Percentiles rank a stretch among this genome's conserved stretches.
These are phyloP conservation scores for Erodium chrysanthum DNA, from an alignment of 441 rosid genomes.

Conservation along the genomic window DNA sequence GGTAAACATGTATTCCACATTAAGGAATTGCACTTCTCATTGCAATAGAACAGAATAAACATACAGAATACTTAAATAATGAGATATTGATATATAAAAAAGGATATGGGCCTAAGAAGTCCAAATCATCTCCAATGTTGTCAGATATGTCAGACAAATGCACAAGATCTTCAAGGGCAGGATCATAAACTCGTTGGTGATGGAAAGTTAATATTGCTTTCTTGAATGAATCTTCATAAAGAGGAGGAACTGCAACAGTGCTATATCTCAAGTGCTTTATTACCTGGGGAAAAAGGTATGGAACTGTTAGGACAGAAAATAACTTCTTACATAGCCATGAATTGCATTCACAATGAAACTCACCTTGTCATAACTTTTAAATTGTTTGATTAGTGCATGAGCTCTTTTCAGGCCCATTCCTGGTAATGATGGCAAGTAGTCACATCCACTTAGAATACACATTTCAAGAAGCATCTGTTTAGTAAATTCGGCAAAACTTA, in stretches of 20 bases:
- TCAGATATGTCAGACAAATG: conserved; percentile 47
- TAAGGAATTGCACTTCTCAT: conserved; percentile 30
- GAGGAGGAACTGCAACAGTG: conserved; percentile 66
- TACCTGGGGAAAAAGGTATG: conserved; percentile 35
- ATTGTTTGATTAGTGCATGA: conserved; percentile 66
- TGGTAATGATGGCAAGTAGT: conserved; percentile 78
- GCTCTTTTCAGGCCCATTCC: conserved; percentile 97
- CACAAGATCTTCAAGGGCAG: conserved; percentile 38
- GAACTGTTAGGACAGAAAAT: neutral
- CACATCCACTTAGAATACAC: conserved; percentile 98
- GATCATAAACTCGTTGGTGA: conserved; percentile 88
- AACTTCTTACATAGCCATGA: conserved; percentile 2
- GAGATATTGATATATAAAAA: conserved; percentile 14
- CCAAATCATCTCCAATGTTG: conserved; percentile 39
- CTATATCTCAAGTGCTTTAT: conserved; percentile 79
- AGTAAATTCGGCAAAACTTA: conserved; percentile 63
- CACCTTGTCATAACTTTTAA: conserved; percentile 75
- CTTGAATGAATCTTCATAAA: conserved; percentile 74
- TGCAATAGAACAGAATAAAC: conserved; percentile 7
- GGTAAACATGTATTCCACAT: conserved; percentile 49
- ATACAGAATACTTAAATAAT: conserved; percentile 4
- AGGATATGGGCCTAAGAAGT: conserved; percentile 99
- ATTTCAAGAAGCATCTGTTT: conserved; percentile 83
- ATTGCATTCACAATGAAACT: conserved; percentile 12
- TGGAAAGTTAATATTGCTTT: conserved; percentile 81